Evolutionary conservation across 768 basidiomycete species (phyloP).

Genomic region (Amanita phalloides): DNA sequence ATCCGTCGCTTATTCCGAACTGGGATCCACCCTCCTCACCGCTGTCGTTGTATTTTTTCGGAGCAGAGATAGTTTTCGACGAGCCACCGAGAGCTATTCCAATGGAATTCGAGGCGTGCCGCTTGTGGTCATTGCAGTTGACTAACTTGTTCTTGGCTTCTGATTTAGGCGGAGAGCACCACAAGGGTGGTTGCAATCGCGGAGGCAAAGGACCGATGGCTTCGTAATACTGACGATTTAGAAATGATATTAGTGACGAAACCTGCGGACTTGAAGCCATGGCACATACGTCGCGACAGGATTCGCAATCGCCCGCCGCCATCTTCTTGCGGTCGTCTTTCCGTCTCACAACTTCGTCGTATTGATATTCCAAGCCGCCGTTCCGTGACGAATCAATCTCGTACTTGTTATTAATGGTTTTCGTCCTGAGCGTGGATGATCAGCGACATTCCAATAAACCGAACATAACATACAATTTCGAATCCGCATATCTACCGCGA

Average conservation of each 20-base stretch:
- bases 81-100: neutral
- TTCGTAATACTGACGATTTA: slow-evolving; percentile 56
- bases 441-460: neutral
- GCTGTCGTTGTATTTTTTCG: neutral
- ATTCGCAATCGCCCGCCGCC: slow-evolving; percentile 67
- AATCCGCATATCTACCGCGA: slow-evolving; percentile 46
- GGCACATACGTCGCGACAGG: slow-evolving; percentile 52
- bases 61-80: neutral
- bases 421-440: slow-evolving; percentile 11
- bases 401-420: slow-evolving; percentile 53
- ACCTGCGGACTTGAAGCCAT: slow-evolving; percentile 62
- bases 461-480: slow-evolving; percentile 17
- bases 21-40: slow-evolving; percentile 1
- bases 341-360: slow-evolving; percentile 64
- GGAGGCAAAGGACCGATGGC: slow-evolving; percentile 62
- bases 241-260: slow-evolving; percentile 47
- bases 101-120: neutral
- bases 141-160: slow-evolving; percentile 12
- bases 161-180: slow-evolving; percentile 50
- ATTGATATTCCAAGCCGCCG: slow-evolving; percentile 55
- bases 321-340: slow-evolving; percentile 49
- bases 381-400: slow-evolving; percentile 60
- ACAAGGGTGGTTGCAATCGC: slow-evolving; percentile 56
- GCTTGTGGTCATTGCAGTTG: neutral
- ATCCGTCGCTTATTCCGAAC: neutral